These are phyloP conservation scores for Rhodotorula graminis DNA, from an alignment of 768 basidiomycete genomes.

Conservation along the genomic window DNA sequence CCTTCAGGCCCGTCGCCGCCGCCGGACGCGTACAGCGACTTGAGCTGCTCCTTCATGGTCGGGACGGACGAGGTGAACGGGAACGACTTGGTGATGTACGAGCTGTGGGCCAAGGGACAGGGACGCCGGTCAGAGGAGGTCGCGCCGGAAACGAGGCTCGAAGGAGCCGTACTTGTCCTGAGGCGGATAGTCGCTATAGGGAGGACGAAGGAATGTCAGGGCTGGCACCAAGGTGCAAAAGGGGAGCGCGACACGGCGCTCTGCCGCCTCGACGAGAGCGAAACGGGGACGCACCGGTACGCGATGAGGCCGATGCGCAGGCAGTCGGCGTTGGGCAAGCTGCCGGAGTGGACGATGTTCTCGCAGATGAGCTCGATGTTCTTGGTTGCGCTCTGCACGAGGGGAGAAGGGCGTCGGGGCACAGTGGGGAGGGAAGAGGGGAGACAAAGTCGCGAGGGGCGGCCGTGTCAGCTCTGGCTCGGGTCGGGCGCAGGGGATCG, in stretches of 20 bases:
- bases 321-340: constrained; percentile 78
- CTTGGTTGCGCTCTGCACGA: constrained; percentile 60
- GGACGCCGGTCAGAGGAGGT: not conserved
- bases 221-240: too few relatives aligned
- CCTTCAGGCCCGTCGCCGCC: constrained; percentile 94
- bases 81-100: constrained; percentile 87
- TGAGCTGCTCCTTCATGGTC: constrained; percentile 76
- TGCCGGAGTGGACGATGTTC: constrained; percentile 89
- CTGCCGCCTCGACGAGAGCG: not conserved
- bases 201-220: too few relatives aligned
- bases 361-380: constrained; percentile 94
- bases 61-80: constrained; percentile 88
- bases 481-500: accelerated
- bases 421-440: too few relatives aligned
- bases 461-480: not conserved
- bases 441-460: not conserved
- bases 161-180: constrained; percentile 60
- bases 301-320: constrained; percentile 84
- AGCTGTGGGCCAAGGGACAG: constrained; percentile 43
- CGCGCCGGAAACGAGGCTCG: too few relatives aligned
- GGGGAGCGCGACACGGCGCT: too few relatives aligned
- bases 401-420: not conserved
- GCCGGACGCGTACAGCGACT: constrained; percentile 77
- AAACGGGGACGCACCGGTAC: constrained; percentile 55
- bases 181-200: constrained; percentile 71